Conservation (phyloP, 164 flowering plant species). For the Tetrastigma voinierianum region DNA sequence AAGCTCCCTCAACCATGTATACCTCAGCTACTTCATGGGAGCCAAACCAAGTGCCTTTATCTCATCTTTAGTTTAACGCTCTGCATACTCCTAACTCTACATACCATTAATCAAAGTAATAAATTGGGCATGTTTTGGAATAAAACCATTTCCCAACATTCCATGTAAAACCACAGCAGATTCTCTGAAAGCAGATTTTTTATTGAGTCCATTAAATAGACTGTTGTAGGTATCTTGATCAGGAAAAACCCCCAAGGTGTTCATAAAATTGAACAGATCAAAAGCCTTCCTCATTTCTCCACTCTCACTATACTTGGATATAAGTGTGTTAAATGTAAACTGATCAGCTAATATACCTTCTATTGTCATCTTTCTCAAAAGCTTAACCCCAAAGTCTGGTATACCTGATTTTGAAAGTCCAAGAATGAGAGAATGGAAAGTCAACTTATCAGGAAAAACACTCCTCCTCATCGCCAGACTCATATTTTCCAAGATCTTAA, state of each 20-base stretch:
- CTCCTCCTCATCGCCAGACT: slow-evolving; percentile 39
- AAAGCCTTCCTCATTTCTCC: slow-evolving; percentile 47
- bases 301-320: slow-evolving; percentile 43
- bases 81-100: slow-evolving; percentile 56
- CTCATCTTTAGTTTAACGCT: slow-evolving; percentile 71
- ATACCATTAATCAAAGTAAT: slow-evolving; percentile 56
- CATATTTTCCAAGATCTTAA: slow-evolving; percentile 37
- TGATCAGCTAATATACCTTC: slow-evolving; percentile 50
- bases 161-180: slow-evolving; percentile 43
- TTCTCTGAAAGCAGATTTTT: slow-evolving; percentile 33
- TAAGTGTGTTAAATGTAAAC: slow-evolving; percentile 54
- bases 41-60: slow-evolving; percentile 47
- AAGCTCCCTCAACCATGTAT: slow-evolving; percentile 77
- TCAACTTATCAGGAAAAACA: slow-evolving; percentile 53
- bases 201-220: slow-evolving; percentile 53
- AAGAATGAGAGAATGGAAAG: slow-evolving; percentile 65
- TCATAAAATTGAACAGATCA: slow-evolving; percentile 51
- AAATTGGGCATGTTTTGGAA: slow-evolving; percentile 47
- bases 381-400: slow-evolving; percentile 39
- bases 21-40: slow-evolving; percentile 61
- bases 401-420: slow-evolving; percentile 60
- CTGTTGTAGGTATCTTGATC: slow-evolving; percentile 34
- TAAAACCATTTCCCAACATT: slow-evolving; percentile 53
- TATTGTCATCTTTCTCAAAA: slow-evolving; percentile 54
- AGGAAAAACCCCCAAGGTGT: slow-evolving; percentile 33